Base-by-base conservation (phyloP, 129 eudicot genomes). In the Arctium minus region DNA sequence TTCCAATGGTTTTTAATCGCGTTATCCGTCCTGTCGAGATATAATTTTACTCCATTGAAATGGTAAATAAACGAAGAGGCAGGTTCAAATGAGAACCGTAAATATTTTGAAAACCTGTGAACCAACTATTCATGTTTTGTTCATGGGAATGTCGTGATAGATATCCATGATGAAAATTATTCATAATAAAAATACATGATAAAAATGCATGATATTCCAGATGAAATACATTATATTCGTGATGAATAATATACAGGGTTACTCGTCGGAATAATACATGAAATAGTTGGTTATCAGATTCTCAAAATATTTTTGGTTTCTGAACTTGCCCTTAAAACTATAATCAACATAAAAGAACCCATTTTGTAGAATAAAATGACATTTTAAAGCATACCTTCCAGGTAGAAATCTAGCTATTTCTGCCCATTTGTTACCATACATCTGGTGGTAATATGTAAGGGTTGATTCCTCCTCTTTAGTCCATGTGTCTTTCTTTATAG, bases 401-500 rank as follows among this genome's bases (percentile, higher is more conserved):
- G 85, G 92, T 74, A 92, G 81, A 72, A 79, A 74, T 88, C 86
- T 86, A 30, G 92, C 87, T 53, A 92, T 86, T 82, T 88, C 92
- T 62, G 94, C 86, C 97, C 97, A 92, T 83, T 80, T 88, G 85
- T 92, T 92, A 64, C 97, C 97, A 29, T 85, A 89, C 46, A 77
- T 78, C 17, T 38, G 53, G 80, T 90, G 97, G 32, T 89, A 87
- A 56, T 85, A 56, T 32, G 86, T 44, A 48, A 92, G 89, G 36
- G 56, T 77, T 36, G 31, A 37, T 81, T 92, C 97, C 79, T 92
- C 94, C 62, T 90, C 88, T 67, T 73, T 79, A 10, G 88, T 90
- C 97, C 97, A 92, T 37, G 97, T 50, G 65, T 50, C 80, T 84
- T 73, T 92, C 35, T 83, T 92, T 85, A 92, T 92, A 13, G 84